phyloP scores from a whole-genome alignment of 805 yeast genomes.

The Tetrapisispora arboricola region DNA sequence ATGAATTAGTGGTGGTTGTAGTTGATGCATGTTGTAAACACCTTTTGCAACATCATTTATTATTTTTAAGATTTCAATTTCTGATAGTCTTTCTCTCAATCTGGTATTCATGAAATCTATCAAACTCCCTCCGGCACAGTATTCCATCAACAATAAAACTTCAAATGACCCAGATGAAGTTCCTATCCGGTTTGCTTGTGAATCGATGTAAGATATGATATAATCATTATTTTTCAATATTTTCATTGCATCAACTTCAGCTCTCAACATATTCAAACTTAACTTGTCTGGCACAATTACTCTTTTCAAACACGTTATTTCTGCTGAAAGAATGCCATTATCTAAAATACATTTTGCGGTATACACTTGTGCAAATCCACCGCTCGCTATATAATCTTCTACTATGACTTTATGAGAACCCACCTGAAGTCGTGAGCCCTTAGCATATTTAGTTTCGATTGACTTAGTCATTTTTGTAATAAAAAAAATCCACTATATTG shows the following conservation, averaged over 20 bases:
- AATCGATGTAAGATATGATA: constrained; percentile 85
- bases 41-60: constrained; percentile 65
- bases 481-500: not conserved
- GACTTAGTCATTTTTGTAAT: constrained; percentile 23
- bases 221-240: constrained; percentile 66
- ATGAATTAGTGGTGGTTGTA: constrained; percentile 62
- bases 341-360: constrained; percentile 56
- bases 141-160: constrained; percentile 73
- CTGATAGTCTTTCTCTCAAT: constrained; percentile 53
- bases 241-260: constrained; percentile 97
- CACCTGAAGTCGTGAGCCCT: constrained; percentile 66
- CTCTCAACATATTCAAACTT: constrained; percentile 70
- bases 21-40: constrained; percentile 67
- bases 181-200: constrained; percentile 75
- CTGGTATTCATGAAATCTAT: constrained; percentile 75
- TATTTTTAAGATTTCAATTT: constrained; percentile 55
- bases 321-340: constrained; percentile 20
- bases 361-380: constrained; percentile 95
- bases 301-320: constrained; percentile 77
- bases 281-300: constrained; percentile 92
- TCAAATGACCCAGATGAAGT: constrained; percentile 50
- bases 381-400: constrained; percentile 67
- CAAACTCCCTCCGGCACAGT: constrained; percentile 62
- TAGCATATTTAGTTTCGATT: not conserved
- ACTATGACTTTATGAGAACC: constrained; percentile 72